Evolutionary conservation across 2,329 filamentous ascomycete genomes (phyloP).

Genomic region (Mycogone perniciosa): DNA sequence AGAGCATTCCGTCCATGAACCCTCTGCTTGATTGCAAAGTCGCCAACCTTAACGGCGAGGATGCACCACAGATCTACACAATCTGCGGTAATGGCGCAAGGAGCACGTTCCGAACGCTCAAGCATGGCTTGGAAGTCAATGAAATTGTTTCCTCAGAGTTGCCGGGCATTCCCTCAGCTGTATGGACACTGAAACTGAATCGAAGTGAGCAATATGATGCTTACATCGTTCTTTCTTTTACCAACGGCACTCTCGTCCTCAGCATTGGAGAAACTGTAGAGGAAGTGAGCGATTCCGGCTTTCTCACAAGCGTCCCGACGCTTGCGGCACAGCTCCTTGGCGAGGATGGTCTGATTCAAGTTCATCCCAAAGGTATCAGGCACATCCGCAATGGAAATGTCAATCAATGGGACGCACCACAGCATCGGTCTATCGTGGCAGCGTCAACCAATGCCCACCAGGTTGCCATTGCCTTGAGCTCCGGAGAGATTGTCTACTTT

Average conservation of each 20-base stretch:
- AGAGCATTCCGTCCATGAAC: constrained; percentile 83
- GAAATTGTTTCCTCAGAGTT: constrained; percentile 94
- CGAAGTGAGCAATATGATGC: constrained; percentile 80
- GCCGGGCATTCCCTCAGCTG: constrained; percentile 78
- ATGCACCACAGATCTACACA: constrained; percentile 93
- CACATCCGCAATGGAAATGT: constrained; percentile 75
- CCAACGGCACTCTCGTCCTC: constrained; percentile 82
- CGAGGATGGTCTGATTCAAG: constrained; percentile 85
- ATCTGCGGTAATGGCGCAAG: constrained; percentile 83
- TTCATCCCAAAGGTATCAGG: constrained; percentile 92
- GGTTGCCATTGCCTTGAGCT: constrained; percentile 88
- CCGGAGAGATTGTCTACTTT: constrained; percentile 95
- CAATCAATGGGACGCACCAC: constrained; percentile 89
- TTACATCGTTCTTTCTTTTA: constrained; percentile 92
- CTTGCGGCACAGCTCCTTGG: constrained; percentile 91
- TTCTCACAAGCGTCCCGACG: constrained; percentile 81
- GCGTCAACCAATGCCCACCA: constrained; percentile 91
- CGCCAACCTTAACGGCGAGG: constrained; percentile 82
- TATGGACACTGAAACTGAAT: constrained; percentile 91
- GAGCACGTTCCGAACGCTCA: constrained; percentile 85
- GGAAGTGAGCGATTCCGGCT: constrained; percentile 89
- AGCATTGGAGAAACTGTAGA: constrained; percentile 97
- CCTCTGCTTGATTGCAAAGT: constrained; percentile 88
- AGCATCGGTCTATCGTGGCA: constrained; percentile 91
- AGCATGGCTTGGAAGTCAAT: constrained; percentile 86